Evolutionary conservation across 805 yeast genomes (phyloP).

Genomic region (Debaryomyces maramus): DNA sequence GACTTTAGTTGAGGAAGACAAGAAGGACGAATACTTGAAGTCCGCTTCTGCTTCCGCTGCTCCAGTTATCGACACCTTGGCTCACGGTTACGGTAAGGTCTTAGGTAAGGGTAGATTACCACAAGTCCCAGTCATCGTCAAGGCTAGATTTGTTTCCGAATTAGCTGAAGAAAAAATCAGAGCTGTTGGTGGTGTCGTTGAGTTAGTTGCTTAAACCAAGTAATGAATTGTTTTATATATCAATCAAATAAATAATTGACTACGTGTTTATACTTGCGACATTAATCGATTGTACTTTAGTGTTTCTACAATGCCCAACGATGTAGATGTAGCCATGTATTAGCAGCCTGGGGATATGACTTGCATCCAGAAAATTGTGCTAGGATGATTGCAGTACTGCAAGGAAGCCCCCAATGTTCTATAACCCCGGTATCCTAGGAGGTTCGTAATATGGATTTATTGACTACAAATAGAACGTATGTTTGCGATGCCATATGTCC

Average conservation of each 20-base stretch:
- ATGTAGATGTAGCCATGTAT: too few species aligned
- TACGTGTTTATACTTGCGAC: too few species aligned
- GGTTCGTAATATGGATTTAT: too few species aligned
- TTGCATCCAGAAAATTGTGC: too few species aligned
- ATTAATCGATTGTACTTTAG: too few species aligned
- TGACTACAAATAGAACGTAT: too few species aligned
- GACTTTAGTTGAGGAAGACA: slow-evolving; percentile 91
- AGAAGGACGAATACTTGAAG: slow-evolving; percentile 91
- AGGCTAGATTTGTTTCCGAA: slow-evolving; percentile 98
- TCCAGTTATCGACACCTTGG: slow-evolving; percentile 98
- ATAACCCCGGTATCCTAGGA: too few species aligned
- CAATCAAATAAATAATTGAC: slow-evolving; percentile 12
- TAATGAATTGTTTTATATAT: slow-evolving; percentile 10
- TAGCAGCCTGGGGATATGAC: too few species aligned
- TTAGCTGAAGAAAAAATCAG: slow-evolving; percentile 99
- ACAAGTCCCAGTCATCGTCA: slow-evolving; percentile 96
- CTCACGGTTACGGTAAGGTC: slow-evolving; percentile 99
- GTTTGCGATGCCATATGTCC: too few species aligned
- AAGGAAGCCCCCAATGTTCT: too few species aligned
- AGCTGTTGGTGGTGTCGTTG: slow-evolving; percentile 99
- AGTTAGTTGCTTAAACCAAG: slow-evolving; percentile 85
- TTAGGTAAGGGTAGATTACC: slow-evolving; percentile 99
- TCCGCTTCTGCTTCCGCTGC: slow-evolving; percentile 86
- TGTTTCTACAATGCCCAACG: too few species aligned
- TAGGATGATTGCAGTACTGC: too few species aligned